These are phyloP conservation scores for Steccherinum ochraceum DNA, from an alignment of 768 basidiomycete genomes.

Conservation along the genomic window DNA sequence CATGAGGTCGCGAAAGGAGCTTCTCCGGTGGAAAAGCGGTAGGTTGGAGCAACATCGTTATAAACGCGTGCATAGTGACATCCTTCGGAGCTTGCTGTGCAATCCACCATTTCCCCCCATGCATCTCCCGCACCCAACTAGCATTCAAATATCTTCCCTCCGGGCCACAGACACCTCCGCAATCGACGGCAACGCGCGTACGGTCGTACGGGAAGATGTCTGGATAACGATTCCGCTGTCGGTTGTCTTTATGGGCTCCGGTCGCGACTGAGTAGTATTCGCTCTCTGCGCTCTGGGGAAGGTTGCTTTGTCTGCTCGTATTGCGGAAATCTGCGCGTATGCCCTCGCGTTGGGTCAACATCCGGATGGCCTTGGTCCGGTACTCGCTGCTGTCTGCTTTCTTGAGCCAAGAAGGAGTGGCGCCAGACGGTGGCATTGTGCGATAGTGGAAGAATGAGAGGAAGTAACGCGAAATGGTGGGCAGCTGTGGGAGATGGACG, in stretches of 20 bases:
- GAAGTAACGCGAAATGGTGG: too few relatives aligned
- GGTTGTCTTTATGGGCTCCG: slow-evolving; percentile 41
- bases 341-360: too few relatives aligned
- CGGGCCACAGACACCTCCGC: slow-evolving; percentile 11
- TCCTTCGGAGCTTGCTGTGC: slow-evolving; percentile 79
- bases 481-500: too few relatives aligned
- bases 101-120: slow-evolving; percentile 76
- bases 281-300: too few relatives aligned
- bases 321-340: too few relatives aligned
- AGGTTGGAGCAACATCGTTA: slow-evolving; percentile 59
- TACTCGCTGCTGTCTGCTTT: too few relatives aligned
- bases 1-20: too few relatives aligned
- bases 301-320: too few relatives aligned
- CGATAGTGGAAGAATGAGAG: too few relatives aligned
- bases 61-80: slow-evolving; percentile 65
- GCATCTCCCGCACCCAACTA: slow-evolving; percentile 75
- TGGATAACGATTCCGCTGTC: slow-evolving; percentile 56
- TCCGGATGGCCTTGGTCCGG: too few relatives aligned
- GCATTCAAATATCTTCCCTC: slow-evolving; percentile 70
- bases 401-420: too few relatives aligned
- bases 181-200: slow-evolving; percentile 57
- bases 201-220: slow-evolving; percentile 80
- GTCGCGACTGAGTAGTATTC: slow-evolving; percentile 52
- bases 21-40: slow-evolving; percentile 23
- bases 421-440: too few relatives aligned